phyloP scores from a whole-genome alignment of 139 green algal species.

The Chlorella sorokiniana region DNA sequence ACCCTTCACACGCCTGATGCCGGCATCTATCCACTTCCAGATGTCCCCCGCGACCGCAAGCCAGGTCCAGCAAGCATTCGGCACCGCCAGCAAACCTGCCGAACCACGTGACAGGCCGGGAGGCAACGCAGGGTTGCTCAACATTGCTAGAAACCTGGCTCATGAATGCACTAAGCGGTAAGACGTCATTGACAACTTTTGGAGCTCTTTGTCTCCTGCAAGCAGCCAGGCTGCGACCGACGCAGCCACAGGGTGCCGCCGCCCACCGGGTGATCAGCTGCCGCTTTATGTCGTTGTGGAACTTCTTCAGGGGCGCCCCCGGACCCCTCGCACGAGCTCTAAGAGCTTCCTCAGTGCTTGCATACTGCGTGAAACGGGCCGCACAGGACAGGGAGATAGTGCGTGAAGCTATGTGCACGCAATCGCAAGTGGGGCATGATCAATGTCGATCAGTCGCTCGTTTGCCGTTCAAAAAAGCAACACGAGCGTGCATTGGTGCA shows the following conservation, averaged over 20 bases:
- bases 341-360: slow-evolving; percentile 56
- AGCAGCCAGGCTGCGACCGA: no score
- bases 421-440: neutral
- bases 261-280: slow-evolving; percentile 68
- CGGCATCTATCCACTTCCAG: slow-evolving; percentile 82
- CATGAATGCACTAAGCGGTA: neutral
- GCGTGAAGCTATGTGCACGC: neutral
- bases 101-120: neutral
- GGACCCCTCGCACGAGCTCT: slow-evolving; percentile 57
- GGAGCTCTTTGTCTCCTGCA: neutral
- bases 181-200: neutral
- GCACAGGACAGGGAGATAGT: neutral
- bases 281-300: slow-evolving; percentile 93
- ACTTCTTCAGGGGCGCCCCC: slow-evolving; percentile 79
- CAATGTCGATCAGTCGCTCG: no score
- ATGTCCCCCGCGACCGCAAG: slow-evolving; percentile 92
- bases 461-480: neutral
- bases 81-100: slow-evolving; percentile 74
- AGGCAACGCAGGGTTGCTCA: neutral
- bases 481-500: neutral
- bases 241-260: no score
- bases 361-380: slow-evolving; percentile 10
- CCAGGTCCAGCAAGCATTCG: slow-evolving; percentile 80
- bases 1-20: slow-evolving; percentile 75
- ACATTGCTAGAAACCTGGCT: neutral